Evolutionary conservation across 2,329 filamentous ascomycete genomes (phyloP).

Genomic region (Sphaerulina vaccinii): DNA sequence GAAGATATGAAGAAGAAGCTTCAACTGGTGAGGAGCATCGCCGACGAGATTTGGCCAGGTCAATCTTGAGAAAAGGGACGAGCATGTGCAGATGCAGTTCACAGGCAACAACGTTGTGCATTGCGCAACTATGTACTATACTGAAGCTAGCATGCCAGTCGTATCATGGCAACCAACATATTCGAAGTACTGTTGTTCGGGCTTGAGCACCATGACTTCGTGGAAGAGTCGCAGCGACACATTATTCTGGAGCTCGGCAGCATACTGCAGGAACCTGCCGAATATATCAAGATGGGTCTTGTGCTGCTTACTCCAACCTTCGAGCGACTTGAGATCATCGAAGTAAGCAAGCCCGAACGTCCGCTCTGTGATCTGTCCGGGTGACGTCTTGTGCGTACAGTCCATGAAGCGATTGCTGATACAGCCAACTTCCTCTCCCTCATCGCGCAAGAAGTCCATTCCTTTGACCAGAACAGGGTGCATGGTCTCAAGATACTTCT

Average conservation of each 20-base stretch:
- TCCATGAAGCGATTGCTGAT: conserved; percentile 48
- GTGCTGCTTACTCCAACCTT: conserved; percentile 29
- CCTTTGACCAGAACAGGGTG: conserved; percentile 46
- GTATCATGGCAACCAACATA: conserved; percentile 28
- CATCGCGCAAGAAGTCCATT: conserved; percentile 48
- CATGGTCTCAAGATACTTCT: conserved; percentile 48
- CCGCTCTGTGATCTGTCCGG: conserved; percentile 20
- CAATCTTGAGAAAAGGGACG: conserved; percentile 47
- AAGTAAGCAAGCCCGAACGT: conserved; percentile 30
- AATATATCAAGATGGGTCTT: conserved; percentile 31
- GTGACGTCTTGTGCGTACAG: conserved; percentile 28
- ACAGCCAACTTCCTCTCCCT: conserved; percentile 46
- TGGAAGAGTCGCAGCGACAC: conserved; percentile 26
- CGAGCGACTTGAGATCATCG: conserved; percentile 25
- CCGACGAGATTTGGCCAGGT: conserved; percentile 68
- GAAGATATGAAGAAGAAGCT: conserved; percentile 75
- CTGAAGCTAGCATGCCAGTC: conserved; percentile 25
- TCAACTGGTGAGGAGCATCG: conserved; percentile 67
- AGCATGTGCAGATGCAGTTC: no score
- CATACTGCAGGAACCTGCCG: conserved; percentile 27
- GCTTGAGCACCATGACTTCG: conserved; percentile 29
- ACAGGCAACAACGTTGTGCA: neutral
- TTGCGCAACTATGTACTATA: conserved; percentile 1
- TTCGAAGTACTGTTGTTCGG: conserved; percentile 27
- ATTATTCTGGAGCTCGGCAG: conserved; percentile 26